phyloP scores from a whole-genome alignment of 345 rosid species.

The Populus tremula region DNA sequence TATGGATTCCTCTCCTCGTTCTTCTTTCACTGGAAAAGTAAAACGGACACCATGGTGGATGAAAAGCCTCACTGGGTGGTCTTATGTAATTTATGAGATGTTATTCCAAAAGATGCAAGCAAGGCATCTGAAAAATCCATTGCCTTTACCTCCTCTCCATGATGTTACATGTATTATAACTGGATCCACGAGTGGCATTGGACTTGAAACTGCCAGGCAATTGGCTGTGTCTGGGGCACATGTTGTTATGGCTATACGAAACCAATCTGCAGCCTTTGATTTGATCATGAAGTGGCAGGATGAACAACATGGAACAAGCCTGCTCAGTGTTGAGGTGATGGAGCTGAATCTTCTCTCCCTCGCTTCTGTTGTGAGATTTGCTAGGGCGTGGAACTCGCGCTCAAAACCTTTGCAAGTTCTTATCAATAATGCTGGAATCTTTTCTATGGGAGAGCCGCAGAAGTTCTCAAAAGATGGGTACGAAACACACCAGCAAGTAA shows the following conservation, averaged over 20 bases:
- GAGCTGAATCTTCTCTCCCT: constrained; percentile 16
- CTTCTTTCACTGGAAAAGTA: neutral
- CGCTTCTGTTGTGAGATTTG: constrained; percentile 9
- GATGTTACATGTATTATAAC: constrained; percentile 5
- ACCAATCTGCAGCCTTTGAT: constrained; percentile 5
- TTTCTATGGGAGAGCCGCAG: constrained; percentile 9
- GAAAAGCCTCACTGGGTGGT: constrained; percentile 11
- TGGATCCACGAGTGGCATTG: constrained; percentile 11
- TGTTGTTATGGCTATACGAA: constrained; percentile 21
- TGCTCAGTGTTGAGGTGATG: constrained; percentile 12
- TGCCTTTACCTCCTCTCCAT: constrained; percentile 5
- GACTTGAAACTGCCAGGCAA: constrained; percentile 18
- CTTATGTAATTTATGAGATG: constrained; percentile 3
- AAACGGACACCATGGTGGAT: constrained; percentile 8
- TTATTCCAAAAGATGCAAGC: constrained; percentile 4
- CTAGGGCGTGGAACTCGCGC: constrained; percentile 6
- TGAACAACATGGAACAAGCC: neutral
- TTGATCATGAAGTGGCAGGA: constrained; percentile 20
- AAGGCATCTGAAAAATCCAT: constrained; percentile 6
- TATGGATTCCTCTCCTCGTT: constrained; percentile 1
- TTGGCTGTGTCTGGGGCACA: constrained; percentile 18
- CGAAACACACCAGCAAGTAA: constrained; percentile 18
- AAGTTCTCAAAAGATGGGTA: constrained; percentile 15
- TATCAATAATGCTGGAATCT: constrained; percentile 18
- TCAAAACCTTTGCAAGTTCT: constrained; percentile 13